Conservation (phyloP, 2,329 filamentous ascomycete species). For the Fusarium stilboides region DNA sequence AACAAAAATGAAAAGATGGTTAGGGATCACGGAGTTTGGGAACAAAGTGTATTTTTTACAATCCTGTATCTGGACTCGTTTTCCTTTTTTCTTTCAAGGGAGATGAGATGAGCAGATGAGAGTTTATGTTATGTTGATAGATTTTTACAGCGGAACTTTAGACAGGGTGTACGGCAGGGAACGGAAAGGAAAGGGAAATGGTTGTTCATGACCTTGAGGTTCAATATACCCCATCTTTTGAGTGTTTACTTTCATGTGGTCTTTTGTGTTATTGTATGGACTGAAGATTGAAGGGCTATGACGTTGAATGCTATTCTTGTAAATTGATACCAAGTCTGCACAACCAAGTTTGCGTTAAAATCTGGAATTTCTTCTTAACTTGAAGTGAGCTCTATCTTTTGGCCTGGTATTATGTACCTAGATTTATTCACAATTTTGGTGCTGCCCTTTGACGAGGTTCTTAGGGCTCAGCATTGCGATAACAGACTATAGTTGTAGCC, state of each 20-base stretch:
- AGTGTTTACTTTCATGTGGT: neutral
- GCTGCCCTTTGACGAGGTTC: too few relatives aligned
- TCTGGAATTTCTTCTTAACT: too few relatives aligned
- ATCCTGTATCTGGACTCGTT: constrained; percentile 23
- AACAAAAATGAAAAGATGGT: constrained; percentile 31
- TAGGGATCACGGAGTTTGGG: constrained; percentile 26
- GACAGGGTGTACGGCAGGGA: constrained; percentile 25
- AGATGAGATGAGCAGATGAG: constrained; percentile 10
- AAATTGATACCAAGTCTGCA: neutral
- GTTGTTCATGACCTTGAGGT: constrained; percentile 2
- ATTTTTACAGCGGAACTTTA: constrained; percentile 35
- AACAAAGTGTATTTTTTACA: constrained; percentile 30
- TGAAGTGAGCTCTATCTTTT: too few relatives aligned
- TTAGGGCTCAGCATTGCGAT: too few relatives aligned
- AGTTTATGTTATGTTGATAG: constrained; percentile 29
- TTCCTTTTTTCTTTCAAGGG: neutral
- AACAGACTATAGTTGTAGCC: too few relatives aligned
- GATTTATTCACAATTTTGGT: too few relatives aligned
- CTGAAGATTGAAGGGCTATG: neutral
- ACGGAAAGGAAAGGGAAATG: constrained; percentile 13
- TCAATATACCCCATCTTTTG: constrained; percentile 18
- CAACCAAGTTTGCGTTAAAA: neutral
- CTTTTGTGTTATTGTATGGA: neutral
- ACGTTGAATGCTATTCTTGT: too few relatives aligned
- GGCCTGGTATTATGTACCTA: too few relatives aligned